phyloP scores from a whole-genome alignment of 805 yeast genomes.

The Clavispora carvajalis region DNA sequence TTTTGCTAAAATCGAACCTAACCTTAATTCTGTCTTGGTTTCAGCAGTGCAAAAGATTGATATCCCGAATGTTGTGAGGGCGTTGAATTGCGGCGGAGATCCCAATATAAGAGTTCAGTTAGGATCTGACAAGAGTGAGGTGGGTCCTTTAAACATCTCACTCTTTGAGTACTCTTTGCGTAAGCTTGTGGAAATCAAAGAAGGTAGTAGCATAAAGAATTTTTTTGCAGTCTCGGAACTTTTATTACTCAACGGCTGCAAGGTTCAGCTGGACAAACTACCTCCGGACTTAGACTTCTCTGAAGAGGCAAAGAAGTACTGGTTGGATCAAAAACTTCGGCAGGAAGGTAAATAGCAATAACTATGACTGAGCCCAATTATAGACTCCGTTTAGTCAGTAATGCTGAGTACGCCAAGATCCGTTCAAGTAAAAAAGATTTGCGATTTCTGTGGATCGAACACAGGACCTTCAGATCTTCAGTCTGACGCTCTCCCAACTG shows the following conservation, averaged over 20 bases:
- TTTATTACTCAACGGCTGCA: constrained; percentile 51
- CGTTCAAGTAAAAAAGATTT: constrained; percentile 3
- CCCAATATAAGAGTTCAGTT: constrained; percentile 36
- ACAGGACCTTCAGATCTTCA: constrained; percentile 23
- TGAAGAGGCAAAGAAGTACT: constrained; percentile 46
- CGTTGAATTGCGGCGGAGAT: constrained; percentile 46
- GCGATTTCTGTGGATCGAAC: constrained; percentile 13
- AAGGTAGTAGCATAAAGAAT: constrained; percentile 9
- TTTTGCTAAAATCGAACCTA: constrained; percentile 28
- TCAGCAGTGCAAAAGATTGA: constrained; percentile 50
- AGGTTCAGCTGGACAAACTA: constrained; percentile 31
- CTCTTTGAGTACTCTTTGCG: constrained; percentile 50
- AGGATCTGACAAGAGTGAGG: constrained; percentile 10
- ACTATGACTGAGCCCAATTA: too few species aligned
- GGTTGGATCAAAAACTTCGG: constrained; percentile 36
- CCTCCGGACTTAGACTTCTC: constrained; percentile 33
- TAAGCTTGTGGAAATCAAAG: constrained; percentile 25
- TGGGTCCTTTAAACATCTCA: constrained; percentile 19
- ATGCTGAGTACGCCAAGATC: too few species aligned
- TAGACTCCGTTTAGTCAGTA: too few species aligned
- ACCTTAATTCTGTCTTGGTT: constrained; percentile 36
- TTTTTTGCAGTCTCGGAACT: constrained; percentile 51
- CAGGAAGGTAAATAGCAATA: background rate
- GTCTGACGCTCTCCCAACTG: constrained; percentile 32
- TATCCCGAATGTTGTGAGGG: constrained; percentile 37